Evolutionary conservation across 305 asterid species (phyloP).

Genomic region (Rubia peregrina): DNA sequence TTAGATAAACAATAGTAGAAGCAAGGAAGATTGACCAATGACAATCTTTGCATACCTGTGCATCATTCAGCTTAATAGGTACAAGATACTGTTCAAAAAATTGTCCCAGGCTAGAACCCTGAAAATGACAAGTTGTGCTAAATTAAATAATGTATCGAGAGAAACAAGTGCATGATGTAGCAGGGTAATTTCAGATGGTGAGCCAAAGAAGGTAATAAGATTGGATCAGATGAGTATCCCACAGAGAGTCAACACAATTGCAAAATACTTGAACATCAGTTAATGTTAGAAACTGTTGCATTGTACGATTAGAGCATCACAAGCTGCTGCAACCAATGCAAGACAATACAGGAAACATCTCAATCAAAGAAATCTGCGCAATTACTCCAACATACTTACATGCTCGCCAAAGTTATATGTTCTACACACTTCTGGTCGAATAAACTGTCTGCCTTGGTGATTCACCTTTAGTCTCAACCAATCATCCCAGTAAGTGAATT

Average conservation of each 20-base stretch:
- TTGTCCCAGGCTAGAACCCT: constrained; percentile 99
- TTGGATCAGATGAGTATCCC: background rate
- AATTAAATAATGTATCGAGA: background rate
- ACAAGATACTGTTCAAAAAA: constrained; percentile 85
- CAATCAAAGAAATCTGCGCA: constrained; percentile 14
- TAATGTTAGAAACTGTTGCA: background rate
- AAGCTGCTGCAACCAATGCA: background rate
- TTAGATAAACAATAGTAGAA: constrained; percentile 10
- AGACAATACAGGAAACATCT: background rate
- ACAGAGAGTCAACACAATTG: background rate
- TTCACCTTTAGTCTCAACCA: constrained; percentile 91
- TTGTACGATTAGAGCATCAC: background rate
- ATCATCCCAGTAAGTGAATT: constrained; percentile 96
- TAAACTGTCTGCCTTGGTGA: constrained; percentile 81
- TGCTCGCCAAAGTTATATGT: constrained; percentile 97
- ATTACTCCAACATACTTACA: constrained; percentile 39
- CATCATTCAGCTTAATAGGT: constrained; percentile 88
- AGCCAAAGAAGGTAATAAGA: background rate
- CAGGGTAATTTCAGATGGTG: background rate
- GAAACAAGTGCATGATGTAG: background rate
- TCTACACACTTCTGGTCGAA: constrained; percentile 98
- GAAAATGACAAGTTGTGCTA: constrained; percentile 7
- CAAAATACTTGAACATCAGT: background rate
- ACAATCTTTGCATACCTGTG: constrained; percentile 48
- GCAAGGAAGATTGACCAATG: constrained; percentile 8